phyloP scores from a whole-genome alignment of 441 rosid genomes.

The Eruca vesicaria region DNA sequence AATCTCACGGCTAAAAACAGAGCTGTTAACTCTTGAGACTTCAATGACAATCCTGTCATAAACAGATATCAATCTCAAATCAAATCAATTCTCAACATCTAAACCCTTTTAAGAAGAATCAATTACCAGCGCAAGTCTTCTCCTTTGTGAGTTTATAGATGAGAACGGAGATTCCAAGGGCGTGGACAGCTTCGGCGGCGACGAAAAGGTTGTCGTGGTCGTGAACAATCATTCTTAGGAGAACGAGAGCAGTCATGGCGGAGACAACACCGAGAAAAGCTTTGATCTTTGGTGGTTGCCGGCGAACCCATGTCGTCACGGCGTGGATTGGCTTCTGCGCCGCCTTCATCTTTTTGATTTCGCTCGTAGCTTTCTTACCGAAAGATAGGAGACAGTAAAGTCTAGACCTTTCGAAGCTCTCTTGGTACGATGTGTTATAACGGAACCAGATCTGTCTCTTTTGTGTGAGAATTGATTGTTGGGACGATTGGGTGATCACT shows the following conservation, averaged over 20 bases:
- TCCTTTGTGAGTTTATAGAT: constrained; percentile 65
- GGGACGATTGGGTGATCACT: not conserved
- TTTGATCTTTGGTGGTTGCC: constrained; percentile 63
- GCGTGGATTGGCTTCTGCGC: constrained; percentile 51
- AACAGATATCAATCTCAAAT: not conserved
- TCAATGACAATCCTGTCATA: constrained; percentile 54
- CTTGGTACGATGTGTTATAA: not conserved
- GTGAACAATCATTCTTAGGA: constrained; percentile 53
- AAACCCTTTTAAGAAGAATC: constrained; percentile 2
- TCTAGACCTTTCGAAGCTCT: not conserved
- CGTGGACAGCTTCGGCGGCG: constrained; percentile 61
- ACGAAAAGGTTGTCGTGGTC: constrained; percentile 68
- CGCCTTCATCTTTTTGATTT: constrained; percentile 42
- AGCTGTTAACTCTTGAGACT: constrained; percentile 69
- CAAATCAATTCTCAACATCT: not conserved
- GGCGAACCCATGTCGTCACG: constrained; percentile 58
- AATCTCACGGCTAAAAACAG: constrained; percentile 58
- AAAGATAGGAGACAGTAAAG: not conserved
- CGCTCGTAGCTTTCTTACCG: not conserved
- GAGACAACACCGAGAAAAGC: constrained; percentile 43
- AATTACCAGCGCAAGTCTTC: constrained; percentile 58
- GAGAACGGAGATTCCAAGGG: constrained; percentile 60
- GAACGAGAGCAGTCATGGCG: constrained; percentile 49
- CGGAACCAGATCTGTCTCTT: not conserved
- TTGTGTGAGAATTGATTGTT: not conserved